Percentiles rank a stretch among this genome's conserved stretches.
Conservation (phyloP, 805 yeast species). For the Wickerhamomyces sydowiorum region DNA sequence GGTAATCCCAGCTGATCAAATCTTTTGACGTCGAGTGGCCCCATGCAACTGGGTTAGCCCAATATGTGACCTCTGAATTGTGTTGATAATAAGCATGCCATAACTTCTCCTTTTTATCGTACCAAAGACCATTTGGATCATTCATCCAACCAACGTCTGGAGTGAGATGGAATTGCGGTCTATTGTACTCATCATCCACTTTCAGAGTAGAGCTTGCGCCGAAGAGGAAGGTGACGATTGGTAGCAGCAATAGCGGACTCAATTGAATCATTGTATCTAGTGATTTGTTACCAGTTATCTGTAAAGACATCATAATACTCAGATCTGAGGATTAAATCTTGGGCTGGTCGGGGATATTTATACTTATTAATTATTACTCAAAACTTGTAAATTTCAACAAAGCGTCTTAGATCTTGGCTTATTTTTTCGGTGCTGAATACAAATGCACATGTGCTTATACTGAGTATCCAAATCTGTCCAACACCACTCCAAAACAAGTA, state of each 20-base stretch:
- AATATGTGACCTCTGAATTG: constrained; percentile 27
- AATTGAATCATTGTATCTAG: background rate
- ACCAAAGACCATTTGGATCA: constrained; percentile 38
- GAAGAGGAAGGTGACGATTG: background rate
- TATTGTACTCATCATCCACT: background rate
- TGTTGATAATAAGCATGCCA: constrained; percentile 35
- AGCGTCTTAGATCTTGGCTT: too few species aligned
- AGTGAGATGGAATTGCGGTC: constrained; percentile 23
- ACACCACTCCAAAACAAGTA: too few species aligned
- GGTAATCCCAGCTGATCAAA: constrained; percentile 28
- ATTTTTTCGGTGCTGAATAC: too few species aligned
- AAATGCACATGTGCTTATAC: too few species aligned
- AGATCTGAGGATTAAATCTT: background rate
- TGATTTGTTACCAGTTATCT: background rate
- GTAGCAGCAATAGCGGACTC: background rate
- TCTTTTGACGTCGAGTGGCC: constrained; percentile 36
- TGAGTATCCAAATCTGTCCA: too few species aligned
- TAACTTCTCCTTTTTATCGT: constrained; percentile 23
- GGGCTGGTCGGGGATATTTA: too few species aligned
- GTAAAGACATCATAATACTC: too few species aligned
- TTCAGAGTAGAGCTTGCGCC: background rate
- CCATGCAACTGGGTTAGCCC: constrained; percentile 33
- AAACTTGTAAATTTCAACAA: too few species aligned
- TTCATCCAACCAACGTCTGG: constrained; percentile 35
- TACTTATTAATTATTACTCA: too few species aligned